These are phyloP conservation scores for Globisporangium megalacanthum DNA, from an alignment of 352 stramenopile genomes.

Conservation along the genomic window DNA sequence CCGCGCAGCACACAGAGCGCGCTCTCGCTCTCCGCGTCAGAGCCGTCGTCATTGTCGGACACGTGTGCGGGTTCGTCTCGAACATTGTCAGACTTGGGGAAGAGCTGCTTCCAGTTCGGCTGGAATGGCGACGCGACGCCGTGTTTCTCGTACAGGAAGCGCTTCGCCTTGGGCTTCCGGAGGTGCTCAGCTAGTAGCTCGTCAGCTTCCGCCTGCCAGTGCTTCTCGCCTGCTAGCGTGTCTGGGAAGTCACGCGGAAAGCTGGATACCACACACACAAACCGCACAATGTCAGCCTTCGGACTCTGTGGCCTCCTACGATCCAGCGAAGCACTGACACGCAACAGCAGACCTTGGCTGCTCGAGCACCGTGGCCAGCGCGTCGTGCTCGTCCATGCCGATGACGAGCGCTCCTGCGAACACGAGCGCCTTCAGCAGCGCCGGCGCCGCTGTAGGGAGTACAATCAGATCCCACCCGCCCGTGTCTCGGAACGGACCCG, in stretches of 20 bases:
- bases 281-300: not conserved
- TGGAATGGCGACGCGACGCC: constrained; percentile 53
- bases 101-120: constrained; percentile 52
- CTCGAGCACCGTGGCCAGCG: constrained; percentile 48
- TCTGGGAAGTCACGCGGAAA: constrained; percentile 81
- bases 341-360: constrained; percentile 24
- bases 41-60: constrained; percentile 1
- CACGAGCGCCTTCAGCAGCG: constrained; percentile 55
- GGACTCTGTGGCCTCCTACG: not conserved
- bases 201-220: constrained; percentile 38
- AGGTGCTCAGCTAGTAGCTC: constrained; percentile 19
- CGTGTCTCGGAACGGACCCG: constrained; percentile 29
- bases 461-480: constrained; percentile 71
- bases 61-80: not conserved
- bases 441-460: constrained; percentile 28
- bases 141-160: constrained; percentile 55
- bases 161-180: constrained; percentile 68
- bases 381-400: constrained; percentile 62
- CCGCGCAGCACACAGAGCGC: constrained; percentile 50
- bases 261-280: constrained; percentile 18
- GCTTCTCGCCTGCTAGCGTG: constrained; percentile 40
- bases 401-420: constrained; percentile 67
- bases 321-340: not conserved
- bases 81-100: constrained; percentile 5
- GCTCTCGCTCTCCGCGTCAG: constrained; percentile 10